These are phyloP conservation scores for Prunus dulcis DNA, from an alignment of 306 rosid genomes.

Conservation along the genomic window DNA sequence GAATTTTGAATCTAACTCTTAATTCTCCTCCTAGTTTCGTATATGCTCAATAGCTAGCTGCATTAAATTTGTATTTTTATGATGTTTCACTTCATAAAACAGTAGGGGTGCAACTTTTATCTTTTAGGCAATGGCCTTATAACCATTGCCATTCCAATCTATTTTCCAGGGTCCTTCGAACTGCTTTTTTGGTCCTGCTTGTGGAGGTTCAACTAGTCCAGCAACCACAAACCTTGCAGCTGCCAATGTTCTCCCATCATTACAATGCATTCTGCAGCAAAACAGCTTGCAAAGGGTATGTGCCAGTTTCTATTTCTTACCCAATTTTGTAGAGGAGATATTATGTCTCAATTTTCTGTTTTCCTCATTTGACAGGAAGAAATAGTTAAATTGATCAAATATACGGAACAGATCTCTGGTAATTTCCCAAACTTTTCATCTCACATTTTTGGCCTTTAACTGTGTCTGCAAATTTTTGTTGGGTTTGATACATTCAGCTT, in stretches of 20 bases:
- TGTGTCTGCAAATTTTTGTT: conserved; percentile 15
- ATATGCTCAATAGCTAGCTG: neutral
- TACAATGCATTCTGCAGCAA: conserved; percentile 79
- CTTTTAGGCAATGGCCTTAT: conserved; percentile 53
- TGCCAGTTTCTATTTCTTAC: conserved; percentile 4
- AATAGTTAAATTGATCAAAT: conserved; percentile 74
- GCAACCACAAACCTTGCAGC: conserved; percentile 41
- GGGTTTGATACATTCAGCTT: conserved; percentile 32
- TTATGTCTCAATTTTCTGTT: conserved; percentile 14
- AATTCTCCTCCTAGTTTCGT: neutral
- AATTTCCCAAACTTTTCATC: conserved; percentile 28
- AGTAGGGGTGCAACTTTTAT: conserved; percentile 42
- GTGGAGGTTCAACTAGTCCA: conserved; percentile 56
- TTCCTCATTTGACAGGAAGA: conserved; percentile 66
- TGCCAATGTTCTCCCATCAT: conserved; percentile 55
- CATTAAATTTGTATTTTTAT: neutral
- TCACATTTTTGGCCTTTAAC: conserved; percentile 12
- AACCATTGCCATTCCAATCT: conserved; percentile 46
- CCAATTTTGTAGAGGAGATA: neutral
- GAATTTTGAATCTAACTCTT: neutral
- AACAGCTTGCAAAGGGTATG: conserved; percentile 78
- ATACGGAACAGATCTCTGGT: conserved; percentile 76
- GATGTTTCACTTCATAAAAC: conserved; percentile 26
- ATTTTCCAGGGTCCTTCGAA: conserved; percentile 68
- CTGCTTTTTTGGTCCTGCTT: conserved; percentile 40